Evolutionary conservation across 345 rosid species (phyloP).

Genomic region (Boechera stricta): DNA sequence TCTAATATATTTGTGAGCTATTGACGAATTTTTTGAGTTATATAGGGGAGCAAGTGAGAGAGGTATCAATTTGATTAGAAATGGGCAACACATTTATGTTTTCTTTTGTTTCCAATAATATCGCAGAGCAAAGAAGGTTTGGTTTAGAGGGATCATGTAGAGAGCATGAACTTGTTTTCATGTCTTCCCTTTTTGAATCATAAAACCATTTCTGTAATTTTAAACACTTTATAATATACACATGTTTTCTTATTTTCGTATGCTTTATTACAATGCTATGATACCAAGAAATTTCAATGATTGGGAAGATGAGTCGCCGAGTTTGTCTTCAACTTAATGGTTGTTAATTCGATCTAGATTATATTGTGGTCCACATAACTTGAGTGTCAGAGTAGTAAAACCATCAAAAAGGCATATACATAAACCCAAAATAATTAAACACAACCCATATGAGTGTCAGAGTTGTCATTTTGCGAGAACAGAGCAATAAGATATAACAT

Average conservation of each 20-base stretch:
- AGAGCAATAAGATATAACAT: constrained; percentile 37
- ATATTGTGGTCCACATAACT: constrained; percentile 21
- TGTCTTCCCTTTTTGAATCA: constrained; percentile 37
- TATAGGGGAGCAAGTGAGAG: neutral
- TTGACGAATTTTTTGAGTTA: too few species aligned
- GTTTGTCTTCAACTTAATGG: constrained; percentile 24
- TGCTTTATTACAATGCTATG: constrained; percentile 1
- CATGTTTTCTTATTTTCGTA: constrained; percentile 11
- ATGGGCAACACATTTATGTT: constrained; percentile 22
- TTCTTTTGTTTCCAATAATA: constrained; percentile 22
- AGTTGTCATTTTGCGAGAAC: constrained; percentile 41
- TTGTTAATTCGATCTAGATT: neutral
- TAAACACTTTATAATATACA: neutral
- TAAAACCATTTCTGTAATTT: constrained; percentile 3
- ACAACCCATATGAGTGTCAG: constrained; percentile 49
- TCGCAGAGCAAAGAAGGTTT: constrained; percentile 1
- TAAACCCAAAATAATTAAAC: constrained; percentile 38
- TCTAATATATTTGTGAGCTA: too few species aligned
- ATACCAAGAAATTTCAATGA: constrained; percentile 29
- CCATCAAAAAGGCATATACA: constrained; percentile 17
- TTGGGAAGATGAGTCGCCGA: constrained; percentile 8
- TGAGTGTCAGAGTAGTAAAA: constrained; percentile 7
- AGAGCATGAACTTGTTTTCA: constrained; percentile 44
- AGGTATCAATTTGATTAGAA: neutral
- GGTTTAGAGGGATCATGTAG: constrained; percentile 29